Conservation (phyloP, 306 rosid species). For the Hippophae rhamnoides region DNA sequence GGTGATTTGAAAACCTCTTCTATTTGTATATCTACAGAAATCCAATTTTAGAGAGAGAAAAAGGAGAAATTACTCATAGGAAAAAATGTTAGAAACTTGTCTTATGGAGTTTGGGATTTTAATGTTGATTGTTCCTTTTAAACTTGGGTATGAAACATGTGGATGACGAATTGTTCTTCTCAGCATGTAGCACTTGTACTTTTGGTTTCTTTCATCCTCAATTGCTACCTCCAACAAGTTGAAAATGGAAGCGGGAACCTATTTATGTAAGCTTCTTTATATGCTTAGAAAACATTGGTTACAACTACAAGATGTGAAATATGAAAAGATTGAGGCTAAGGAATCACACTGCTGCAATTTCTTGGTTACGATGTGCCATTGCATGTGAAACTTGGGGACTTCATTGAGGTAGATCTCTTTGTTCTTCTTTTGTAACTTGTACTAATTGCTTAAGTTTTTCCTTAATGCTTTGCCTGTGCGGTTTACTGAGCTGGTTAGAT, state of each 20-base stretch:
- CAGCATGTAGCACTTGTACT: conserved; percentile 19
- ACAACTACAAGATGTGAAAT: conserved; percentile 33
- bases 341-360: conserved; percentile 38
- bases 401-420: conserved; percentile 60
- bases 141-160: conserved; percentile 41
- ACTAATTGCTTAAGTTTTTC: conserved; percentile 10
- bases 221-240: conserved; percentile 34
- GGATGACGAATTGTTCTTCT: conserved; percentile 46
- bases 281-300: conserved; percentile 40
- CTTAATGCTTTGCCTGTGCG: conserved; percentile 11
- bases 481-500: conserved; percentile 5
- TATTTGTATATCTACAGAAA: conserved; percentile 38
- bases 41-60: conserved; percentile 27
- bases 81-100: conserved; percentile 38
- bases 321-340: conserved; percentile 38
- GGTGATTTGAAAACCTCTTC: conserved; percentile 31
- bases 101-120: conserved; percentile 48
- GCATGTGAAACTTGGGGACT: conserved; percentile 36
- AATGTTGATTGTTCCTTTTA: conserved; percentile 32
- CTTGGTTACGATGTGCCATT: conserved; percentile 16
- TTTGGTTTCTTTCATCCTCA: conserved; percentile 24
- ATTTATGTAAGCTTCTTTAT: conserved; percentile 32
- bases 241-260: conserved; percentile 34
- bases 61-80: conserved; percentile 27
- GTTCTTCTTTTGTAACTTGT: conserved; percentile 12